Percentiles rank a stretch among this genome's conserved stretches.
Conservation (phyloP, 345 rosid species). For the Murraya paniculata region DNA sequence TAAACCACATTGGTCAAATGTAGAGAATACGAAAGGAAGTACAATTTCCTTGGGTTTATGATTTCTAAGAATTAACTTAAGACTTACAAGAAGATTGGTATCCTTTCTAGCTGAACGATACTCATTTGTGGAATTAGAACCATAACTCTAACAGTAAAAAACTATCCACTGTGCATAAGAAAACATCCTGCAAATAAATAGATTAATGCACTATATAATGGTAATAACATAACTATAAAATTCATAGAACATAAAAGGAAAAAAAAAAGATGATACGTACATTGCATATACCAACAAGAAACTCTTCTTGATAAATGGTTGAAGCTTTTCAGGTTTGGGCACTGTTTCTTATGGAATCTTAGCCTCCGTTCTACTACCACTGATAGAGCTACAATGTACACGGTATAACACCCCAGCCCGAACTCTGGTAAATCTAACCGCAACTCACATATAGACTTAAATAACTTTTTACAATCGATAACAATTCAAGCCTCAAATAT, state of each 20-base stretch:
- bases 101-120: slow-evolving; percentile 77
- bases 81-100: slow-evolving; percentile 67
- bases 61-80: not conserved
- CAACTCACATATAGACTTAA: too few relatives aligned
- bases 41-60: not conserved
- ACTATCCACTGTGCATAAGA: slow-evolving; percentile 73
- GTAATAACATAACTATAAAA: slow-evolving; percentile 8
- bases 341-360: slow-evolving; percentile 50
- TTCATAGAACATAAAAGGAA: slow-evolving; percentile 3
- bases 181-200: slow-evolving; percentile 58
- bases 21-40: not conserved
- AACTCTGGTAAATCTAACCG: too few relatives aligned
- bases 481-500: too few relatives aligned
- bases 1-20: slow-evolving; percentile 1
- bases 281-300: slow-evolving; percentile 64
- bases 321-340: slow-evolving; percentile 49
- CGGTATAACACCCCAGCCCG: too few relatives aligned
- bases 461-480: too few relatives aligned
- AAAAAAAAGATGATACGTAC: slow-evolving; percentile 37
- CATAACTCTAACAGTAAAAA: slow-evolving; percentile 59
- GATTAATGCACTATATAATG: slow-evolving; percentile 16
- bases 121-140: slow-evolving; percentile 58
- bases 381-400: slow-evolving; percentile 87
- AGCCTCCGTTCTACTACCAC: slow-evolving; percentile 42
- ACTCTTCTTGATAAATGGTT: slow-evolving; percentile 83